Conservation (phyloP, 2,329 filamentous ascomycete species). For the Colletotrichum nymphaeae region DNA sequence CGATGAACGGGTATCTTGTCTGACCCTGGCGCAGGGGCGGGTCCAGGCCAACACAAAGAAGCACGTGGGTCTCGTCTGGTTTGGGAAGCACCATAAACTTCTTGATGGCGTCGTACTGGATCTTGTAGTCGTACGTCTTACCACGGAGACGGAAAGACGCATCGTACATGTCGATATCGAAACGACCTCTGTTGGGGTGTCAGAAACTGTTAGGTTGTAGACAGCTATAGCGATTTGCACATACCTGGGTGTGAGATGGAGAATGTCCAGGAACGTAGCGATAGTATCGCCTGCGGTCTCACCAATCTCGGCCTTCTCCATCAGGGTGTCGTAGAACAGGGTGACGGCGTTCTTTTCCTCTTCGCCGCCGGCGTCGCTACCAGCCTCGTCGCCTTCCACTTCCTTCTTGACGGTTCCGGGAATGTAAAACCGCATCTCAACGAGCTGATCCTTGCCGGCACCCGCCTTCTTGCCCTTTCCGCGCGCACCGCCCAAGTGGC, state of each 20-base stretch:
- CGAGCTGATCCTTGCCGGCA: constrained; percentile 89
- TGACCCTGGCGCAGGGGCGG: constrained; percentile 96
- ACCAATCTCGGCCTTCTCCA: constrained; percentile 98
- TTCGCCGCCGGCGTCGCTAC: constrained; percentile 68
- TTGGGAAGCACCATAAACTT: constrained; percentile 99
- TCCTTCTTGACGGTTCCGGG: constrained; percentile 88
- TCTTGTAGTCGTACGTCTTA: constrained; percentile 99
- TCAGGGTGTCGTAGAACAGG: constrained; percentile 97
- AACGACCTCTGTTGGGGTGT: constrained; percentile 80
- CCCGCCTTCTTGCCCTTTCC: constrained; percentile 89
- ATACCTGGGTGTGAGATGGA: constrained; percentile 94
- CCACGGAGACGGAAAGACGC: constrained; percentile 95
- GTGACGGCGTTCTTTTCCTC: constrained; percentile 96
- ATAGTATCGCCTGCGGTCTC: constrained; percentile 99
- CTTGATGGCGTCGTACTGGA: constrained; percentile 97
- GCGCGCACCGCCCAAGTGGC: constrained; percentile 77
- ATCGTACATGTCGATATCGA: constrained; percentile 99
- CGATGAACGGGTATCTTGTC: constrained; percentile 96
- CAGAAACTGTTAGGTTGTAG: constrained; percentile 35
- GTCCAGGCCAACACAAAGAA: constrained; percentile 94
- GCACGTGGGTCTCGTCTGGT: constrained; percentile 95
- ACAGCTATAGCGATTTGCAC: constrained; percentile 23
- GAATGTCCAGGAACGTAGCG: constrained; percentile 94
- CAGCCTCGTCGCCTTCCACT: constrained; percentile 78
- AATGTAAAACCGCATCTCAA: constrained; percentile 99